A percentile compares a stretch with the other conserved stretches of the same genome.
Evolutionary conservation across 164 flowering plant genomes (phyloP).

Genomic region (Stephania yunnanensis): DNA sequence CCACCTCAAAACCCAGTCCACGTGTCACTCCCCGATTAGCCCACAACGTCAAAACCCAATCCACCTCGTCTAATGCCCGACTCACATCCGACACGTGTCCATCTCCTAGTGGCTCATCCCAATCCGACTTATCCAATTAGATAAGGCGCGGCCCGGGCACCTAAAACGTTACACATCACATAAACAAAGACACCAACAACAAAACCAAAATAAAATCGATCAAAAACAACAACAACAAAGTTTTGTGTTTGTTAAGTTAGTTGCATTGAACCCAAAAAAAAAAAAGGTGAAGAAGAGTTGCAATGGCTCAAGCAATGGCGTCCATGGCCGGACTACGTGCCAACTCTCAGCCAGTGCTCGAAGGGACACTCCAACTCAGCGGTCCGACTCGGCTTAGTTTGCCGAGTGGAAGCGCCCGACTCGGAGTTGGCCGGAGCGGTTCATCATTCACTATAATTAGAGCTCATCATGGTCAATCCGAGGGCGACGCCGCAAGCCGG

Average conservation of each 20-base stretch:
- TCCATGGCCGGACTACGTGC: conserved; percentile 82
- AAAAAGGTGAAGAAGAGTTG: conserved; percentile 1
- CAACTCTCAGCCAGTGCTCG: conserved; percentile 62
- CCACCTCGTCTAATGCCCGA: conserved; percentile 22
- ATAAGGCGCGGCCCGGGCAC: conserved; percentile 31
- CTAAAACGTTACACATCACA: conserved; percentile 31
- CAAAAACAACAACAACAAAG: not conserved
- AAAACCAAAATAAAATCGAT: not conserved
- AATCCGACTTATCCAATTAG: conserved; percentile 46
- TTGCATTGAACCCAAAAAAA: not conserved
- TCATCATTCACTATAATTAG: conserved; percentile 27
- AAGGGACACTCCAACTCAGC: conserved; percentile 56
- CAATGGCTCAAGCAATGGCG: conserved; percentile 87
- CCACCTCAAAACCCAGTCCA: not conserved
- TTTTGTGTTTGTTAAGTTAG: no score
- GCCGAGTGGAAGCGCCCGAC: conserved; percentile 23
- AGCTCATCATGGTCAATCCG: conserved; percentile 50
- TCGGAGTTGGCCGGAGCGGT: conserved; percentile 26
- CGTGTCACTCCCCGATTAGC: conserved; percentile 8
- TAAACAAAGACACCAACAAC: conserved; percentile 1
- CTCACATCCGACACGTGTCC: conserved; percentile 23
- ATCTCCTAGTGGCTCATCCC: conserved; percentile 20
- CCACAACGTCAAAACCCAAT: conserved; percentile 18
- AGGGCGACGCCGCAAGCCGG: conserved; percentile 43
- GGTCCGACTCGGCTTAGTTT: conserved; percentile 42